Evolutionary conservation across 202 grass and related monocot genomes (phyloP).

Genomic region (Carex sylvatica): DNA sequence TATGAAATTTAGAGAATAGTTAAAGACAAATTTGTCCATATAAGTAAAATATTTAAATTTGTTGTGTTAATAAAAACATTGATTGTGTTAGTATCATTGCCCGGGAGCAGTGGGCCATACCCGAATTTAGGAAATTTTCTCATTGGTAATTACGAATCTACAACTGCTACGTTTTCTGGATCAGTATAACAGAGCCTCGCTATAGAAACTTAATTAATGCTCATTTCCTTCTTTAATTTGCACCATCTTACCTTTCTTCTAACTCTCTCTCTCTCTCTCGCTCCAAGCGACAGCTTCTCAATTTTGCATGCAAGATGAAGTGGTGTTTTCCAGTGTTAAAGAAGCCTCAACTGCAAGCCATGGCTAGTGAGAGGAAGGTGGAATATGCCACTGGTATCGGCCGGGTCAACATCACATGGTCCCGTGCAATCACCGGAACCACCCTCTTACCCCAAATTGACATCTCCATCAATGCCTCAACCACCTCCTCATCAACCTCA

Average conservation of each 20-base stretch:
- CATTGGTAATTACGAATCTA: neutral
- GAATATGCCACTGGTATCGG: neutral
- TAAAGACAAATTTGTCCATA: no score
- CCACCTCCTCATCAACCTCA: neutral
- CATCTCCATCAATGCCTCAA: neutral
- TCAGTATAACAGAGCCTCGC: neutral
- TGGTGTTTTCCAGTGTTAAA: neutral
- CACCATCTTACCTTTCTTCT: neutral
- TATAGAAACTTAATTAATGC: neutral
- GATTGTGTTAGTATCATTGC: no score
- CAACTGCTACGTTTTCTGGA: neutral
- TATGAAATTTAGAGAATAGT: no score
- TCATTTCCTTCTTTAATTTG: neutral
- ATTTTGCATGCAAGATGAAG: slow-evolving; percentile 1
- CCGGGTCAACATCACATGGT: neutral
- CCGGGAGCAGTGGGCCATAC: no score
- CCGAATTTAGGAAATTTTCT: neutral
- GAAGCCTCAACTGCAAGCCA: neutral
- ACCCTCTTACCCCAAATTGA: neutral
- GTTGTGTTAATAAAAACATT: no score
- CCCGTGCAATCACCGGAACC: neutral
- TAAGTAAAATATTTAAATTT: no score
- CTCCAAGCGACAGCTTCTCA: neutral
- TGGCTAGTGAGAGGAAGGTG: neutral
- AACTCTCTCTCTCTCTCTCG: slow-evolving; percentile 12